Evolutionary conservation across 2,329 filamentous ascomycete genomes (phyloP).

Genomic region (Talaromyces sp.): DNA sequence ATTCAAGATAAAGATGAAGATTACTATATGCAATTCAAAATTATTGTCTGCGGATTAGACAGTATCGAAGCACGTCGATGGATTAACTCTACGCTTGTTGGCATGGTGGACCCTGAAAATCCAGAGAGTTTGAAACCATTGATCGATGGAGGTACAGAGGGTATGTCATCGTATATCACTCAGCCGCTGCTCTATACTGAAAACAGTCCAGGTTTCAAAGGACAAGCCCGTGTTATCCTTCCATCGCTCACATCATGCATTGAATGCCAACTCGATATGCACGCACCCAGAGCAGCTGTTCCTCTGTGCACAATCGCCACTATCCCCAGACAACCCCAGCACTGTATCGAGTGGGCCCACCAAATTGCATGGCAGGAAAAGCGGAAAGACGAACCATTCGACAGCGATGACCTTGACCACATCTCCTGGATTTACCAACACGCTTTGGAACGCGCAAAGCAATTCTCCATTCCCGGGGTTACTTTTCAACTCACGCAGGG

Average conservation of each 20-base stretch:
- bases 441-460: conserved; percentile 71
- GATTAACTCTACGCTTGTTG: conserved; percentile 93
- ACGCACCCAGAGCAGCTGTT: conserved; percentile 93
- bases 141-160: conserved; percentile 95
- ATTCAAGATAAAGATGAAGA: conserved; percentile 96
- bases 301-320: conserved; percentile 94
- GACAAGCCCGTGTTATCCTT: conserved; percentile 86
- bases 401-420: conserved; percentile 94
- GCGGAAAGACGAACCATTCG: conserved; percentile 76
- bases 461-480: conserved; percentile 88
- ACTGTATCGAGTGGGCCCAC: conserved; percentile 98
- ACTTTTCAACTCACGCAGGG: conserved; percentile 96
- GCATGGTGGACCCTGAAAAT: conserved; percentile 80
- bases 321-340: conserved; percentile 93
- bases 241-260: conserved; percentile 94
- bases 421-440: conserved; percentile 95
- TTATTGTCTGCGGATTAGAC: conserved; percentile 91
- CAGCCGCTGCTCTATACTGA: conserved; percentile 18
- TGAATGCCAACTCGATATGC: conserved; percentile 97
- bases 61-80: conserved; percentile 96
- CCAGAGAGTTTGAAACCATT: conserved; percentile 86
- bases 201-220: conserved; percentile 71
- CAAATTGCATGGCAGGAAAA: conserved; percentile 94
- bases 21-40: conserved; percentile 95
- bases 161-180: conserved; percentile 33